Conservation (phyloP, 2,329 filamentous ascomycete species). For the Aureobasidium zeae region DNA sequence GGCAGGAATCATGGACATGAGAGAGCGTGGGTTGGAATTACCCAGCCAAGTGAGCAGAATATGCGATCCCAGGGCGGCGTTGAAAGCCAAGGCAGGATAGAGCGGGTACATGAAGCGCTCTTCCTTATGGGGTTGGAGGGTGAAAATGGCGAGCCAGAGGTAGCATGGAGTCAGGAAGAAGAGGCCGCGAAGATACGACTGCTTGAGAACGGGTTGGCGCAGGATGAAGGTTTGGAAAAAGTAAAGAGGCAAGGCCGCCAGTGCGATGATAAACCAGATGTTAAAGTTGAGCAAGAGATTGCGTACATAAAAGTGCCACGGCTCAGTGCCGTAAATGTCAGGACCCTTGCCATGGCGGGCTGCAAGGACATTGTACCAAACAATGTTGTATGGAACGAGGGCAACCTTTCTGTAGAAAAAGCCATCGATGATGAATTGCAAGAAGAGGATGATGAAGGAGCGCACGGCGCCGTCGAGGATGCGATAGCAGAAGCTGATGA, state of each 20-base stretch:
- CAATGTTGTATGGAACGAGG: constrained; percentile 81
- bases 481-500: constrained; percentile 36
- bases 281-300: constrained; percentile 94
- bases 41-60: constrained; percentile 69
- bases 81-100: constrained; percentile 83
- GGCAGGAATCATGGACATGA: constrained; percentile 63
- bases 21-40: constrained; percentile 54
- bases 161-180: constrained; percentile 83
- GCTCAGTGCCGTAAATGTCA: constrained; percentile 88
- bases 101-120: constrained; percentile 98
- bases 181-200: constrained; percentile 64
- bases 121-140: constrained; percentile 88
- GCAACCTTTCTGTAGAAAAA: constrained; percentile 76
- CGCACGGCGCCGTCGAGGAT: constrained; percentile 59
- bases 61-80: constrained; percentile 76
- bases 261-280: constrained; percentile 76
- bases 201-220: constrained; percentile 51
- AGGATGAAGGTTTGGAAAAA: constrained; percentile 60
- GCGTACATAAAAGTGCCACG: constrained; percentile 92
- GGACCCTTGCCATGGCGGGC: constrained; percentile 58
- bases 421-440: constrained; percentile 64
- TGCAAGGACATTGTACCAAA: constrained; percentile 90
- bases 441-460: constrained; percentile 56
- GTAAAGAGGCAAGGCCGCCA: constrained; percentile 66
- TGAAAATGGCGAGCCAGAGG: constrained; percentile 88